These are phyloP conservation scores for Ilex paraguariensis DNA, from an alignment of 305 asterid species.

Conservation along the genomic window DNA sequence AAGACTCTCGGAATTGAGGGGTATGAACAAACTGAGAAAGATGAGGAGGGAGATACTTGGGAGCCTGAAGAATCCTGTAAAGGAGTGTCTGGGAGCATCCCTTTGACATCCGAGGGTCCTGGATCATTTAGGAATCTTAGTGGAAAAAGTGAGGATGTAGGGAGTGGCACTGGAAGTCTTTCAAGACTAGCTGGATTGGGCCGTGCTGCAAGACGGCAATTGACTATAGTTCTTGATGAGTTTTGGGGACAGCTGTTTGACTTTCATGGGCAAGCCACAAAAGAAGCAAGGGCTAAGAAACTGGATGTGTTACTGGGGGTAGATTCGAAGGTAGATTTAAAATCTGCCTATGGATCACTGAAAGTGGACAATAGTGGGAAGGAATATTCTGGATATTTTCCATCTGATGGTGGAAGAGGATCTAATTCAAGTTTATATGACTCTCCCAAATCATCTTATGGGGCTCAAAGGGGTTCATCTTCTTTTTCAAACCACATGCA, in stretches of 20 bases:
- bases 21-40: slow-evolving; percentile 39
- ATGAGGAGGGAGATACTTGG: slow-evolving; percentile 50
- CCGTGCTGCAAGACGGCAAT: slow-evolving; percentile 88
- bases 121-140: slow-evolving; percentile 71
- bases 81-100: slow-evolving; percentile 44
- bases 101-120: slow-evolving; percentile 58
- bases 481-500: not conserved
- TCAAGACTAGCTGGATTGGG: slow-evolving; percentile 91
- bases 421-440: slow-evolving; percentile 39
- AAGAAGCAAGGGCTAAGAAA: slow-evolving; percentile 69
- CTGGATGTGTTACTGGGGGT: slow-evolving; percentile 67
- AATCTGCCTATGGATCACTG: slow-evolving; percentile 45
- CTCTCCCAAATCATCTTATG: slow-evolving; percentile 52
- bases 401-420: slow-evolving; percentile 47
- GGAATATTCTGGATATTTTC: slow-evolving; percentile 48
- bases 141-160: slow-evolving; percentile 67
- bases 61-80: slow-evolving; percentile 50
- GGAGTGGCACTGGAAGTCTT: slow-evolving; percentile 86
- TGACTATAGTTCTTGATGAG: slow-evolving; percentile 62
- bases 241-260: slow-evolving; percentile 97
- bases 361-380: slow-evolving; percentile 43
- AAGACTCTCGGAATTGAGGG: slow-evolving; percentile 42
- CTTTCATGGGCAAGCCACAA: slow-evolving; percentile 66
- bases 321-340: slow-evolving; percentile 46
- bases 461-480: slow-evolving; percentile 42